Base-by-base conservation (phyloP, 2,329 filamentous ascomycete species). In the Sclerotinia sclerotiorum region DNA sequence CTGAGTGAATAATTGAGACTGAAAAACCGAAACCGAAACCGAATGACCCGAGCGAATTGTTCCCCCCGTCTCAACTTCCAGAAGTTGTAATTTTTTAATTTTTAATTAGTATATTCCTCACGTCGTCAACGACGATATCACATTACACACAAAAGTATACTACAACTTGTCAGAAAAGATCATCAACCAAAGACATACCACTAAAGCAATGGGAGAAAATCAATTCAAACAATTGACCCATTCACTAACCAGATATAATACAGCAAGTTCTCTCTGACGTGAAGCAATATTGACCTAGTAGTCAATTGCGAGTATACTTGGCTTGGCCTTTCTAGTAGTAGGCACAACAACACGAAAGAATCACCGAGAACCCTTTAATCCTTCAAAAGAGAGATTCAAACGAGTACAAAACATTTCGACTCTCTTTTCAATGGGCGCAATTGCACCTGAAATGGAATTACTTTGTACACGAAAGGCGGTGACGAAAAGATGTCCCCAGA, bases 371-470 rank as follows among this genome's bases (percentile, higher is more conserved):
- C 7, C 73, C 71, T 68, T 80, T 77, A 32, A 79, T 70, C 8
- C 76, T 75, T n/a, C 79, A 78, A 67, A 76, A 78, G 52, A 80
- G 70, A 70, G 48, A 73, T 65, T 71, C 63, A 71, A 73, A 70
- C 57, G 69, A 72, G 72, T 73, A 71, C 73, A 76, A 76, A 76
- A 75, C 76, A 77, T 77, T 74, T 76, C 74, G 75, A 74, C 73
- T 74, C 27, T 32, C 69, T 63, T 71, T 56, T 58, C 67, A 60
- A 55, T 48, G 68, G 70, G 71, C 71, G 71, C 72, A 73, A 73
- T 68, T 70, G 72, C 71, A 72, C 70, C 72, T 74, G 70, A 71
- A 70, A 73, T 68, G 69, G 70, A 65, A 61, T 57, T 42, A 27
- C 60, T 55, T 70, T 70, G 68, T 67, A 68, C 67, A 66, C 39